Percentiles rank a stretch among this genome's conserved stretches.
Evolutionary conservation across 257 asterid genomes (phyloP).

Genomic region (Plectranthus barbatus): DNA sequence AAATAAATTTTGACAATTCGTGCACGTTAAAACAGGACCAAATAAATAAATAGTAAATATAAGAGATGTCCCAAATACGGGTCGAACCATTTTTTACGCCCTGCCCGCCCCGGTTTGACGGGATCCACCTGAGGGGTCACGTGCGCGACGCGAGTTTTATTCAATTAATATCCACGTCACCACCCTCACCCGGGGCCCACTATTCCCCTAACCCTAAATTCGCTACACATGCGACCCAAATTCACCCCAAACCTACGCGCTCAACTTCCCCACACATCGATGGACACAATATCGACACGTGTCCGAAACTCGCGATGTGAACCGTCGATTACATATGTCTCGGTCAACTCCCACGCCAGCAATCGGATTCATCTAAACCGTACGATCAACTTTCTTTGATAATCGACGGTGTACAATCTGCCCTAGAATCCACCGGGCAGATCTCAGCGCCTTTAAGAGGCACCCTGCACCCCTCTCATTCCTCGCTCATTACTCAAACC

Average conservation of each 20-base stretch:
- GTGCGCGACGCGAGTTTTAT: slow-evolving; percentile 48
- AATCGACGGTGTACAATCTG: slow-evolving; percentile 35
- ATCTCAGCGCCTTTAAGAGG: slow-evolving; percentile 83
- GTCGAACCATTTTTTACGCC: neutral
- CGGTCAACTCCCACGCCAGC: slow-evolving; percentile 62
- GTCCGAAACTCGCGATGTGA: neutral
- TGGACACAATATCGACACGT: slow-evolving; percentile 25
- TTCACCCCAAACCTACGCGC: slow-evolving; percentile 23
- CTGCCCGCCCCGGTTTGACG: slow-evolving; percentile 17
- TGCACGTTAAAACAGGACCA: neutral
- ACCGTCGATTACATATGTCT: slow-evolving; percentile 43
- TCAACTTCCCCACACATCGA: slow-evolving; percentile 10
- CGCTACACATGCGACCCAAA: slow-evolving; percentile 40
- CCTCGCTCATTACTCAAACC: slow-evolving; percentile 58
- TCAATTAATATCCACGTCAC: slow-evolving; percentile 26
- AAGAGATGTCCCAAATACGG: neutral
- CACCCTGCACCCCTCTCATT: slow-evolving; percentile 29
- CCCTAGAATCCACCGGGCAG: slow-evolving; percentile 74
- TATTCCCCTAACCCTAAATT: slow-evolving; percentile 26
- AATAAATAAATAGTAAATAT: too few species aligned
- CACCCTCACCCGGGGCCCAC: slow-evolving; percentile 22
- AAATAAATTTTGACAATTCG: too few species aligned
- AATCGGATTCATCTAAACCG: slow-evolving; percentile 21
- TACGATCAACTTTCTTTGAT: slow-evolving; percentile 16
- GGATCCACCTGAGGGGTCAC: slow-evolving; percentile 34